Percentiles rank a stretch among this genome's conserved stretches.
Conservation (phyloP, 768 basidiomycete genomes). For the Phylloporus sp. region DNA sequence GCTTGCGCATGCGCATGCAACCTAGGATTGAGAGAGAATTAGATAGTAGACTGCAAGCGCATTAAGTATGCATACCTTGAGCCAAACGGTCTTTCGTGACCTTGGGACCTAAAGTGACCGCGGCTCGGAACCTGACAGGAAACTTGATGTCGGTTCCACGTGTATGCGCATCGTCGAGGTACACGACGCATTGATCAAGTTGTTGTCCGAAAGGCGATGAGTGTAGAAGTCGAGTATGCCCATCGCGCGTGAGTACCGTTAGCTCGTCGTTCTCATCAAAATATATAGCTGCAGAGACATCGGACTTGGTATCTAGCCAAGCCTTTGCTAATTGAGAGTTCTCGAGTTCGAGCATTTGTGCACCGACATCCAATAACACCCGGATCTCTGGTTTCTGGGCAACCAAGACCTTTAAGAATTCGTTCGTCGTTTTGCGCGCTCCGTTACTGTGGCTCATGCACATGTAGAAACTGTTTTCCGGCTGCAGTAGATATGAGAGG, state of each 20-base stretch:
- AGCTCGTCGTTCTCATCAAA: neutral
- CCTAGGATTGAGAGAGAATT: too few relatives aligned
- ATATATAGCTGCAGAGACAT: neutral
- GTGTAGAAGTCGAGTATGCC: slow-evolving; percentile 32
- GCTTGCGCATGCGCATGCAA: slow-evolving; percentile 53
- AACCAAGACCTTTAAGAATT: slow-evolving; percentile 23
- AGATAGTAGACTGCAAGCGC: too few relatives aligned
- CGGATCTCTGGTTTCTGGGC: too few relatives aligned
- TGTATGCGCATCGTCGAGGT: slow-evolving; percentile 15
- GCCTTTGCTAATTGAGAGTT: slow-evolving; percentile 35
- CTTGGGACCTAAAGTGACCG: slow-evolving; percentile 12
- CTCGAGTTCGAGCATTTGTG: slow-evolving; percentile 49
- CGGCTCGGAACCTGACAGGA: slow-evolving; percentile 10
- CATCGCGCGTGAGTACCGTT: slow-evolving; percentile 27
- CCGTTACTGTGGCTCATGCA: slow-evolving; percentile 1
- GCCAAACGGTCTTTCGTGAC: slow-evolving; percentile 13
- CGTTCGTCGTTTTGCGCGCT: slow-evolving; percentile 10
- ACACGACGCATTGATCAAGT: slow-evolving; percentile 4
- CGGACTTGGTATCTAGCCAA: slow-evolving; percentile 32
- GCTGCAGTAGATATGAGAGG: slow-evolving; percentile 15
- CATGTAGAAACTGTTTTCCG: slow-evolving; percentile 17
- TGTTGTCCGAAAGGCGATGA: slow-evolving; percentile 25
- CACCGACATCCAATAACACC: slow-evolving; percentile 44
- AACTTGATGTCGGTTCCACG: slow-evolving; percentile 17
- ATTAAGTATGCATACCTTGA: slow-evolving; percentile 3